A percentile compares a stretch with the other conserved stretches of the same genome.
These are phyloP conservation scores for Cornus kousa DNA, from an alignment of 148 eudicot species.

Conservation along the genomic window DNA sequence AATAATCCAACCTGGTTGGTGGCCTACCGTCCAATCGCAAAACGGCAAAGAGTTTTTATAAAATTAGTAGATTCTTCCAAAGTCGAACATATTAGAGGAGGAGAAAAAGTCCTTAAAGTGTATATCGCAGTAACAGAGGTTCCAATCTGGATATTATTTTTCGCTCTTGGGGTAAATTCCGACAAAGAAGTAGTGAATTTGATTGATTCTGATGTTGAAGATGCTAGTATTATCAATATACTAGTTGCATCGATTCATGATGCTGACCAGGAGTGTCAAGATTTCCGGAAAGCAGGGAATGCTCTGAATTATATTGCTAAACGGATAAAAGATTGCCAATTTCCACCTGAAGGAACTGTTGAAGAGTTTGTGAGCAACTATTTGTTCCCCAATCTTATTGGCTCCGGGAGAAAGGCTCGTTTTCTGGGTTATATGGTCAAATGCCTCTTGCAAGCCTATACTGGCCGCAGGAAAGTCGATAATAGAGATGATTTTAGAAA, in stretches of 20 bases:
- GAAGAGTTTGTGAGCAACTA: constrained; percentile 41
- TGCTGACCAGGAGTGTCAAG: constrained; percentile 69
- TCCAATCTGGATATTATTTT: constrained; percentile 86
- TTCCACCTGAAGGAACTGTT: constrained; percentile 67
- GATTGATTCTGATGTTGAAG: constrained; percentile 54
- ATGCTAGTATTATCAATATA: constrained; percentile 60
- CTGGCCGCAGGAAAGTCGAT: constrained; percentile 77
- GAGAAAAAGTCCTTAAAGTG: constrained; percentile 56
- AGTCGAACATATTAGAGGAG: constrained; percentile 52
- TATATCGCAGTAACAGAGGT: constrained; percentile 58
- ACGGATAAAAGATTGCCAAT: constrained; percentile 44
- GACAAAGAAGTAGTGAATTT: constrained; percentile 74
- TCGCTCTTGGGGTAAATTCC: constrained; percentile 74
- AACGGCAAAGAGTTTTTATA: constrained; percentile 59
- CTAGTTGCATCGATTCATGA: constrained; percentile 79
- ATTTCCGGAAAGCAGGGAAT: constrained; percentile 43
- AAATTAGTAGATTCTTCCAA: constrained; percentile 63
- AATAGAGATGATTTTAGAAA: constrained; percentile 89
- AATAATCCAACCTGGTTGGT: constrained; percentile 66
- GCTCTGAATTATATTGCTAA: constrained; percentile 48
- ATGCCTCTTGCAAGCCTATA: constrained; percentile 62
- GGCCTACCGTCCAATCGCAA: constrained; percentile 57
- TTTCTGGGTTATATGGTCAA: constrained; percentile 90
- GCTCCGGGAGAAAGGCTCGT: constrained; percentile 66
- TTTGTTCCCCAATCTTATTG: constrained; percentile 64